These are phyloP conservation scores for Phaeodactylum tricornutum DNA, from an alignment of 108 stramenopile genomes.

Conservation along the genomic window DNA sequence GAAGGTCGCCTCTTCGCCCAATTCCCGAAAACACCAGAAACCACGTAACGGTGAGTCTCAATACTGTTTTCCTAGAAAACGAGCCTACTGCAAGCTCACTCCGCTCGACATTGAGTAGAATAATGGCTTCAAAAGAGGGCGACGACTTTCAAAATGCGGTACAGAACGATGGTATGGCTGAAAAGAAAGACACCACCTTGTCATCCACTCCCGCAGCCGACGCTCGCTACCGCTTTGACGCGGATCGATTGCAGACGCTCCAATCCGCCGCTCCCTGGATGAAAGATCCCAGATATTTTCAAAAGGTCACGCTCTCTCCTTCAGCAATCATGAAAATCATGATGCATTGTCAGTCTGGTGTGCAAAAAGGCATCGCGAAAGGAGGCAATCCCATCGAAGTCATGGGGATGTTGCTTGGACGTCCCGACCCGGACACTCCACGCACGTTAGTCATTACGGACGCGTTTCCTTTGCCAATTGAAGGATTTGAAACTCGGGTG, in stretches of 20 bases:
- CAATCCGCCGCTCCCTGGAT: slow-evolving; percentile 56
- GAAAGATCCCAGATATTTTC: slow-evolving; percentile 55
- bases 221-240: slow-evolving; percentile 31
- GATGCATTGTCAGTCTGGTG: slow-evolving; percentile 93
- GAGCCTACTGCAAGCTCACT: no score
- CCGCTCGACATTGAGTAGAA: no score
- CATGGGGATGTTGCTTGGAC: slow-evolving; percentile 87
- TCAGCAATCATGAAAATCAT: slow-evolving; percentile 81
- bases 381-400: slow-evolving; percentile 95
- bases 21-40: no score
- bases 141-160: no score
- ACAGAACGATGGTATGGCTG: no score
- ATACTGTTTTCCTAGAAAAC: no score
- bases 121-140: no score
- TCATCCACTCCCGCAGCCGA: no score
- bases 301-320: slow-evolving; percentile 48
- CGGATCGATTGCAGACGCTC: slow-evolving; percentile 27
- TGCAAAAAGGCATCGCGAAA: slow-evolving; percentile 89
- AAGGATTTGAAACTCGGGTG: slow-evolving; percentile 93
- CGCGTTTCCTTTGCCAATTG: slow-evolving; percentile 95
- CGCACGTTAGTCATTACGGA: slow-evolving; percentile 82
- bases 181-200: no score
- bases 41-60: no score
- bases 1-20: no score
- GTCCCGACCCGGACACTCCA: slow-evolving; percentile 60